Conservation (phyloP, 2,329 filamentous ascomycete genomes). For the Hirsutella rhossiliensis region DNA sequence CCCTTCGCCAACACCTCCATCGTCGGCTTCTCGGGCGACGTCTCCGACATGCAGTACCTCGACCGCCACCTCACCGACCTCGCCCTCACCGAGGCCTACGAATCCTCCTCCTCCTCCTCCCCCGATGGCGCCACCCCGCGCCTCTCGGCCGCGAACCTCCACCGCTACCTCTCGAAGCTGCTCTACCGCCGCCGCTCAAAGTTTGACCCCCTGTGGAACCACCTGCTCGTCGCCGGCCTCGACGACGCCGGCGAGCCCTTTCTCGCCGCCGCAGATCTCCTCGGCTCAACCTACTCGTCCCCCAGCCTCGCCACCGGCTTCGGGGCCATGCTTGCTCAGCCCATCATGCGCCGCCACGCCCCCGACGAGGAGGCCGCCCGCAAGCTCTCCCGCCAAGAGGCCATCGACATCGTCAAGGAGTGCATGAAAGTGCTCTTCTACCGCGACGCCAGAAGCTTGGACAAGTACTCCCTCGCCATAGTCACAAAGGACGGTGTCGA, state of each 20-base stretch:
- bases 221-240: constrained; percentile 80
- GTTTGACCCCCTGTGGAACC: constrained; percentile 97
- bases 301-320: constrained; percentile 90
- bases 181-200: constrained; percentile 91
- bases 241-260: constrained; percentile 73
- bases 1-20: constrained; percentile 75
- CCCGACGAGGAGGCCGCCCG: constrained; percentile 72
- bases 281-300: constrained; percentile 82
- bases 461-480: constrained; percentile 83
- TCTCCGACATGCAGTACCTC: constrained; percentile 98
- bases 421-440: constrained; percentile 99
- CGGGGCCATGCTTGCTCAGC: constrained; percentile 84
- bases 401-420: constrained; percentile 71
- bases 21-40: constrained; percentile 90
- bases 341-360: constrained; percentile 72
- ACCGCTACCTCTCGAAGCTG: constrained; percentile 92
- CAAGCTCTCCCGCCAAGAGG: constrained; percentile 63
- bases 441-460: constrained; percentile 84
- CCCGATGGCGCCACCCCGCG: constrained; percentile 16
- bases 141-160: constrained; percentile 85
- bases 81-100: constrained; percentile 82
- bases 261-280: constrained; percentile 80
- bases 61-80: constrained; percentile 82
- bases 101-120: constrained; percentile 15
- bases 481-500: constrained; percentile 84